Evolutionary conservation across 352 stramenopile genomes (phyloP), one percentile per base, ranked within the genome.

Genomic region (Phytopythium delawarense): DNA sequence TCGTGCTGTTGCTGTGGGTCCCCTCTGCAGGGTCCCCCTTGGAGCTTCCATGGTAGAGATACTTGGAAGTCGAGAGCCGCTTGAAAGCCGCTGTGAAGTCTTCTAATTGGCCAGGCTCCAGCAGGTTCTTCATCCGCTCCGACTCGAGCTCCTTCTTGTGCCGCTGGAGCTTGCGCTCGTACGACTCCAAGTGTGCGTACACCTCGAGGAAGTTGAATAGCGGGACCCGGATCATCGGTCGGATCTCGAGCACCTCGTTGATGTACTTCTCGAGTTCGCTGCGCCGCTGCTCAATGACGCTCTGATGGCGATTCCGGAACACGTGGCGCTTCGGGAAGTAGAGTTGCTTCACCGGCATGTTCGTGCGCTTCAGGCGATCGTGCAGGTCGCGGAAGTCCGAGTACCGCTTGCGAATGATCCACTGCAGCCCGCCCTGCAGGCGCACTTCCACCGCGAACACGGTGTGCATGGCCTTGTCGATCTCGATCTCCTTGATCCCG

Each of bases 201-300:
- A 96, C 87, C 40, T 93, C 84, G 21, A 96, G 66, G 59, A 96
- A 96, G 63, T 92, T 94, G 67, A 92, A 94, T n/a, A 96, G 69
- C 45, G 85, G 85, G 20, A 94, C 81, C 20, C 85, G 83, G 30
- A 94, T 94, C 15, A 92, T 63, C 56, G 87, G 84, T 1, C 75
- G 72, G 32, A 96, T 91, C 25, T 90, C 82, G 30, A 96, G 63
- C 51, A 92, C 82, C 52, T 94, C 84, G 63, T 94, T 93, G 57
- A 96, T 89, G 65, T 96, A 96, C 65, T 92, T 91, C 58, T 94
- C 87, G 49, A 96, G 61, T 61, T 94, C 87, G 61, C 74, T 89
- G 15, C 87, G 80, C 16, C 87, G 75, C 70, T 94, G 85, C 44
- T 96, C 84, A 55, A 96, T 88, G n/a, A 94, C 87, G 46, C 79